Base-by-base conservation (phyloP, 1,284 basidiomycete genomes). In the Irpex sp. region DNA sequence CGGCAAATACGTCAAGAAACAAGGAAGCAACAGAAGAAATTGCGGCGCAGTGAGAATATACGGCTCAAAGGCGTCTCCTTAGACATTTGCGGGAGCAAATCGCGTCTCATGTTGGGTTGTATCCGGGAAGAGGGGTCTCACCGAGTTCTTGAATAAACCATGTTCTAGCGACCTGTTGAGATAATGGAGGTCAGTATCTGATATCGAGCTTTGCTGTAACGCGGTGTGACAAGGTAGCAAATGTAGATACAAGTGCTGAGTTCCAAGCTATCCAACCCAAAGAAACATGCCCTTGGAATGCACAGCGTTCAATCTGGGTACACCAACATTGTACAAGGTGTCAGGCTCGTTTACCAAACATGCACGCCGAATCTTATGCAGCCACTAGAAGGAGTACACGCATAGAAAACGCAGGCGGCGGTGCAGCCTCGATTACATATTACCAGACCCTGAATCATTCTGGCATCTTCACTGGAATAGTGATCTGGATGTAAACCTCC, bases 101-200 rank as follows among this genome's bases (percentile, higher is more conserved):
- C 11, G 43, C 43, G 43, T 46, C 11, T 46, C 43, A 4, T 11
- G 13, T 13, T 46, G 11, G 3, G 5, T 46, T 46, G 43, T n/a
- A 11, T 13, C 0, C 43, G 43, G 43, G 43, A 46, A 46, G 11
- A 46, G 13, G 13, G 13, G 43, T 15, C 43, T 63, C 57, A 90
- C 89, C 57, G 88, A 83, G 69, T 88, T 85, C 61, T 80, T 79
- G 69, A 92, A 86, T 1, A 91, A 69, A 13, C 88, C 89, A 49
- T 80, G 79, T 68, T 88, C 80, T 58, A 88, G 68, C 3, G 90
- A 92, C 88, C 90, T 92, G 62, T 8, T 62, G 21, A 57, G 37
- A 53, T 33, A 46, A 15, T 8, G 43, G 19, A 51, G 49, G 49
- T 51, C 49, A 51, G 43, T 17, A 17, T 47, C 43, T 13, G 13